These are phyloP conservation scores for Tinospora cordifolia DNA, from an alignment of 164 flowering plant genomes.

Conservation along the genomic window DNA sequence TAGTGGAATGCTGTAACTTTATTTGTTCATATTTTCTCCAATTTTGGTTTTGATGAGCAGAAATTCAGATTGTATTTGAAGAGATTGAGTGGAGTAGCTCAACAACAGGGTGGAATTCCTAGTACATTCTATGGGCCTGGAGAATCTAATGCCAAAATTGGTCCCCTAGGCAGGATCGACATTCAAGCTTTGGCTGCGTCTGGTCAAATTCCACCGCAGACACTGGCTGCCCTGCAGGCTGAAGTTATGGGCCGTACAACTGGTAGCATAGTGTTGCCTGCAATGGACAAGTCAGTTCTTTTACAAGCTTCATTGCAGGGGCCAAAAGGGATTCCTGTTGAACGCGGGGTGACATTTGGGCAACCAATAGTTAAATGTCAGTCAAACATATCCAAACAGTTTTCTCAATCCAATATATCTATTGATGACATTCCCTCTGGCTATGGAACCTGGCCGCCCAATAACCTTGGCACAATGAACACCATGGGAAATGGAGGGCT, in stretches of 20 bases:
- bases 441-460: conserved; percentile 45
- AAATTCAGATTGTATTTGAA: conserved; percentile 76
- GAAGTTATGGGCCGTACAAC: conserved; percentile 63
- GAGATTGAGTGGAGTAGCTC: conserved; percentile 65
- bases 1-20: background rate
- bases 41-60: conserved; percentile 31
- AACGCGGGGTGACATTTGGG: conserved; percentile 41
- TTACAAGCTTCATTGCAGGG: conserved; percentile 49
- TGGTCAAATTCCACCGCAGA: conserved; percentile 68
- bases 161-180: conserved; percentile 53
- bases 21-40: background rate
- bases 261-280: conserved; percentile 37
- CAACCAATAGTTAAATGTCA: conserved; percentile 50
- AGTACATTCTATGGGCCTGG: conserved; percentile 42
- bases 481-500: conserved; percentile 27
- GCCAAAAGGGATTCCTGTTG: conserved; percentile 41
- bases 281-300: conserved; percentile 41
- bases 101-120: conserved; percentile 46
- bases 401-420: conserved; percentile 31
- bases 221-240: conserved; percentile 65
- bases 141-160: conserved; percentile 40
- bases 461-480: conserved; percentile 28
- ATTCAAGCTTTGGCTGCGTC: conserved; percentile 70
- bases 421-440: conserved; percentile 39
- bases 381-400: conserved; percentile 38